Base-by-base conservation (phyloP, 257 asterid genomes). In the Nicotiana paniculata region DNA sequence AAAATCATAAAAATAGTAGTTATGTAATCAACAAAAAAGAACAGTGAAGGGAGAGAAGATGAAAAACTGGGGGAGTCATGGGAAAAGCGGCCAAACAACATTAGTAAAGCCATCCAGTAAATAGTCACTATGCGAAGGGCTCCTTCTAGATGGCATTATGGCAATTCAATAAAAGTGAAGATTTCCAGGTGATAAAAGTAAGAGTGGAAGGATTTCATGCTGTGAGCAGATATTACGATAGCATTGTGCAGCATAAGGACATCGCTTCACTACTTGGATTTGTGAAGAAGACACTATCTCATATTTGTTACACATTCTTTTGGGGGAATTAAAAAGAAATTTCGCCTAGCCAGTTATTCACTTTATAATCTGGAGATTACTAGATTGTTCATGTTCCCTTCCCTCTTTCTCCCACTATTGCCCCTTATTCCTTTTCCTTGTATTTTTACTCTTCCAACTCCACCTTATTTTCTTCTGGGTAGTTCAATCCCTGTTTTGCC, bases 211-310 rank as follows among this genome's bases (percentile, higher is more conserved):
- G 69, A 59, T 3, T 67, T 12, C 58, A 46, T 6, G 8, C 18
- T 74, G 21, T 24, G 48, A 48, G 15, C 24, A 48, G 62, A 46
- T 62, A 74, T 48, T 46, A 24, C 15, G 39, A 74, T 48, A 74
- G 61, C 39, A 74, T 46, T 39, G 16, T 59, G 26, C 61, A 0
- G 39, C 39, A 13, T 46, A 72, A 72, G 61, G 59, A 9, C 79
- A 74, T 74, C 26, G 39, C 79, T 69, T 72, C 70, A 48, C 46
- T 53, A 79, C 21, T 69, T 43, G 59, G 79, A 79, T 54, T 70
- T 57, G 74, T 46, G 11, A 28, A 46, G 26, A 13, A 46, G 37
- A 46, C 26, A 13, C 62, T 46, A 46, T 48, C 26, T 13, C 1
- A 72, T 24, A 72, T 13, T 72, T 24, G 61, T 46, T 12, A 46